Evolutionary conservation across 192 early-diverging fungal genomes (phyloP), one percentile per base, ranked within the genome.

Genomic region (Neocallimastix lanati): DNA sequence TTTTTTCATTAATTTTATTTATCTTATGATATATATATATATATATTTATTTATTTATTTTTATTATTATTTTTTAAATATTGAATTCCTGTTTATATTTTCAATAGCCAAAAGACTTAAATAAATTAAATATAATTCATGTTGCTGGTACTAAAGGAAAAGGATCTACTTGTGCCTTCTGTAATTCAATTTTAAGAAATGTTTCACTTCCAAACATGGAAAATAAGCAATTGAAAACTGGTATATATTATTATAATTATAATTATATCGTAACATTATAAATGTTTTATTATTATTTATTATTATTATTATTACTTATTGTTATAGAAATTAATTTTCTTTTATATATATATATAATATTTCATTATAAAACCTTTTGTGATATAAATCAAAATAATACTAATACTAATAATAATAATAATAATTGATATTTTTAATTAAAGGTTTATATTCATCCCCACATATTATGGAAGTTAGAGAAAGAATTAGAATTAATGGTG

Each of bases 381-480:
- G n/a, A n/a, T n/a, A n/a, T n/a, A n/a, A n/a, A n/a, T n/a, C n/a
- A n/a, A n/a, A n/a, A n/a, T n/a, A n/a, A n/a, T n/a, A n/a, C n/a
- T n/a, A n/a, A n/a, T 28, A n/a, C n/a, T n/a, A n/a, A n/a, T n/a
- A n/a, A n/a, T n/a, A n/a, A n/a, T n/a, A n/a, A n/a, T n/a, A n/a
- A 87, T 89, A 79, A 38, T 14, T 38, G 1, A 7, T 12, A 38
- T 38, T 38, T 38, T 14, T 38, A 1, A 38, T 21, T 13, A 13
- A 67, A 67, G 97, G 97, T 29, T 84, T 96, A 50, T 99, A 90
- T 82, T 96, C 96, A 25, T 96, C 95, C 5, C 97, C 97, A 13
- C 97, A 99, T 82, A 84, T 99, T 77, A 88, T 94, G 77, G 89
- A 96, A 77, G 96, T 93, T 12, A 92, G 96, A 77, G 97, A 99